These are phyloP conservation scores for Cymbidium sinense DNA, from an alignment of 106 monocot genomes.

Conservation along the genomic window DNA sequence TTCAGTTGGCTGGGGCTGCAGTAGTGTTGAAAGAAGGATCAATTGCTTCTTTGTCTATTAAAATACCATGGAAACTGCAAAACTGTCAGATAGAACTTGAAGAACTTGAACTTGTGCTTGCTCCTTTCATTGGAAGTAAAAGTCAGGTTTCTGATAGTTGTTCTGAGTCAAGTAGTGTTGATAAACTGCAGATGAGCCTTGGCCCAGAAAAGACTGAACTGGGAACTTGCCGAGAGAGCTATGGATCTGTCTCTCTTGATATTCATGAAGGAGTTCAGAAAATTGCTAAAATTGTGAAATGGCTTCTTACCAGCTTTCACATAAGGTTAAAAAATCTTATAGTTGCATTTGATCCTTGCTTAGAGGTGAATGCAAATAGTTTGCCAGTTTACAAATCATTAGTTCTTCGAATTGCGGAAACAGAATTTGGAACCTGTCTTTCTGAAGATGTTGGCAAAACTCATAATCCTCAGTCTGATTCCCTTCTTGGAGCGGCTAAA, in stretches of 20 bases:
- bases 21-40: conserved; percentile 90
- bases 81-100: conserved; percentile 89
- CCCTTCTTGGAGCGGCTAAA: conserved; percentile 44
- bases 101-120: conserved; percentile 81
- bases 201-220: conserved; percentile 26
- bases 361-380: conserved; percentile 22
- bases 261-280: conserved; percentile 93
- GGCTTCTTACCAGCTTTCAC: conserved; percentile 83
- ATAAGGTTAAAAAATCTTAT: conserved; percentile 71
- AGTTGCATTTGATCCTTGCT: conserved; percentile 75
- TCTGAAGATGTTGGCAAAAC: conserved; percentile 37
- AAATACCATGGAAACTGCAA: conserved; percentile 63
- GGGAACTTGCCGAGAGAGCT: conserved; percentile 5
- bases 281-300: conserved; percentile 87
- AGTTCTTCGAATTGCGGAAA: conserved; percentile 73
- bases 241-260: conserved; percentile 36
- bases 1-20: conserved; percentile 55
- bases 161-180: conserved; percentile 14
- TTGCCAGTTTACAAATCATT: conserved; percentile 29
- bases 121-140: conserved; percentile 32
- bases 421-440: conserved; percentile 75
- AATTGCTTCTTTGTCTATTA: conserved; percentile 73
- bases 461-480: conserved; percentile 12
- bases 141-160: conserved; percentile 8
- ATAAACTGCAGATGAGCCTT: conserved; percentile 8